phyloP scores from a whole-genome alignment of 371 early-diverging fungal species.

The Actinomortierella wolfii region DNA sequence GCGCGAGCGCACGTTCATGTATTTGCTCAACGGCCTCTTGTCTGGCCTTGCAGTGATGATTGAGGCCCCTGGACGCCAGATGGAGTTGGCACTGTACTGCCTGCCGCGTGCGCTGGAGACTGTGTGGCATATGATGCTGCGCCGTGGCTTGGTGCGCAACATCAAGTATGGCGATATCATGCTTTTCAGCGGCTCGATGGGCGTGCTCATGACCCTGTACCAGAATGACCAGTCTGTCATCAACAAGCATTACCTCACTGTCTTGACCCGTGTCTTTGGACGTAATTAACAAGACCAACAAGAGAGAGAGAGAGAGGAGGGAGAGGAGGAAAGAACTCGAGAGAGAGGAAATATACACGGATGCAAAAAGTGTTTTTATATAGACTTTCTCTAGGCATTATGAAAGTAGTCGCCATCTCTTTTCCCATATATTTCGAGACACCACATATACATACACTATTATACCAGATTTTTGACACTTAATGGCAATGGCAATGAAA shows the following conservation, averaged over 20 bases:
- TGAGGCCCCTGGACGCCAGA: constrained; percentile 77
- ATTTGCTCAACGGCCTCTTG: constrained; percentile 67
- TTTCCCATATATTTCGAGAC: no score
- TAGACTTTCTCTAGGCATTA: no score
- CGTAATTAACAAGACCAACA: constrained; percentile 57
- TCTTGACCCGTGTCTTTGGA: constrained; percentile 87
- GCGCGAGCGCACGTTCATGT: constrained; percentile 59
- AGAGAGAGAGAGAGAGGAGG: no score
- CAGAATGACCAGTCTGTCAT: constrained; percentile 79
- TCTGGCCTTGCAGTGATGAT: constrained; percentile 73
- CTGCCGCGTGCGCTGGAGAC: constrained; percentile 81
- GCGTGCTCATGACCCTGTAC: constrained; percentile 81
- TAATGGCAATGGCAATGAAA: no score
- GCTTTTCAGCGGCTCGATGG: constrained; percentile 77
- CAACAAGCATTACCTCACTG: constrained; percentile 71
- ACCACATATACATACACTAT: no score
- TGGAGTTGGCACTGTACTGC: constrained; percentile 84
- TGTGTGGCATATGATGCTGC: constrained; percentile 59
- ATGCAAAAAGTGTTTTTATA: no score
- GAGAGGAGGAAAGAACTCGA: no score
- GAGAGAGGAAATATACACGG: no score
- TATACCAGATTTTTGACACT: no score
- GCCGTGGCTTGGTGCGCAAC: constrained; percentile 49
- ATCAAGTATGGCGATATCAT: constrained; percentile 61
- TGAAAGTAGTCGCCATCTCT: no score